phyloP scores from a whole-genome alignment of 495 filamentous ascomycete genomes.

The Aspergillus cristatus region DNA sequence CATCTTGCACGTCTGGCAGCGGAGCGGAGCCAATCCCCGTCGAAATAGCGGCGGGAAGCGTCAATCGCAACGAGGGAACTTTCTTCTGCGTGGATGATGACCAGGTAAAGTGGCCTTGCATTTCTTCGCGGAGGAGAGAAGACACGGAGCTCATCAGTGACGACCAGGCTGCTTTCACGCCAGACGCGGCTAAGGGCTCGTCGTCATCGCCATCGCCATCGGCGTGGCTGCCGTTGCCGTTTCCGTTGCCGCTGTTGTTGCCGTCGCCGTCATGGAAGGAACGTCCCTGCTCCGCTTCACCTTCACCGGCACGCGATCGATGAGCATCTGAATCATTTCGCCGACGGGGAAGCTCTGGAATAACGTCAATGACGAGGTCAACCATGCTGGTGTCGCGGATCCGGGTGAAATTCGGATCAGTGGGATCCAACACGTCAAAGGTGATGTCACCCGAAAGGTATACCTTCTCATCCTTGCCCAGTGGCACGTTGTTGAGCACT shows the following conservation, averaged over 20 bases:
- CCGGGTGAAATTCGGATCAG: constrained; percentile 76
- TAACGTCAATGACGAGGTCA: constrained; percentile 59
- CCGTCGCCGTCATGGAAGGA: constrained; percentile 1
- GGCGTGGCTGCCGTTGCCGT: constrained; percentile 9
- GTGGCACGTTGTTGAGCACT: constrained; percentile 65
- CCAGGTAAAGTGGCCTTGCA: constrained; percentile 13
- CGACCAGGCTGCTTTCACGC: constrained; percentile 42
- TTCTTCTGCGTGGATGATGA: constrained; percentile 6
- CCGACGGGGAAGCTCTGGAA: constrained; percentile 29
- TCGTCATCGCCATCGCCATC: constrained; percentile 14
- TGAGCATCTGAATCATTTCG: constrained; percentile 31
- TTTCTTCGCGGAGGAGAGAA: constrained; percentile 40
- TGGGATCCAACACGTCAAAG: constrained; percentile 56
- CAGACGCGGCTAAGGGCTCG: constrained; percentile 27
- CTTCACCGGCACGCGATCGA: constrained; percentile 11
- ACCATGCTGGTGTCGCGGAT: constrained; percentile 61
- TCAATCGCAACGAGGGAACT: constrained; percentile 27
- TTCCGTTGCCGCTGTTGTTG: constrained; percentile 6
- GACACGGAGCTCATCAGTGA: constrained; percentile 52
- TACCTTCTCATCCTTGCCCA: constrained; percentile 86
- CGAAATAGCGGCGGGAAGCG: constrained; percentile 59
- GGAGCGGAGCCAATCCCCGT: constrained; percentile 69
- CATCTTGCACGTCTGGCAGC: constrained; percentile 57
- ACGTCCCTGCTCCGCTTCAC: constrained; percentile 15
- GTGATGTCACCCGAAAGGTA: constrained; percentile 70